Evolutionary conservation across 768 basidiomycete species (phyloP).

Genomic region (Lactifluus subvellereus): DNA sequence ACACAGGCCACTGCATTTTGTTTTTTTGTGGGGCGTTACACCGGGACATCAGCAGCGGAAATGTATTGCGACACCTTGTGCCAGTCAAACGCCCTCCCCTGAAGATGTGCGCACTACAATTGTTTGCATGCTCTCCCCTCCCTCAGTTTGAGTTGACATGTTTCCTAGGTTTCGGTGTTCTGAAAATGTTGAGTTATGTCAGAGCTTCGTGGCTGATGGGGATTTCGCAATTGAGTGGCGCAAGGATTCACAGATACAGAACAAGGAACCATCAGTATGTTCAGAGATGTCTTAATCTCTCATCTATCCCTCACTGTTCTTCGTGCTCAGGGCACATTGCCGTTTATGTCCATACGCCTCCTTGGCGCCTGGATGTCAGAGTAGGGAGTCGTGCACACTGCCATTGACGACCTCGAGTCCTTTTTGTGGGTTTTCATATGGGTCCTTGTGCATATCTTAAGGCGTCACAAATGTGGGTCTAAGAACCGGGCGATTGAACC

Average conservation of each 20-base stretch:
- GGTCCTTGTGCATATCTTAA: background rate
- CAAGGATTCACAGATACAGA: too few species aligned
- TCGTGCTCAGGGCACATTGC: background rate
- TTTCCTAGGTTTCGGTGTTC: background rate
- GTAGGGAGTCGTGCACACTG: background rate
- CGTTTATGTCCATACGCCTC: too few species aligned
- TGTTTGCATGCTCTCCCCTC: too few species aligned
- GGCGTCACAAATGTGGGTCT: too few species aligned
- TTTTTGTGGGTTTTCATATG: background rate
- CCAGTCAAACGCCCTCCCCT: background rate
- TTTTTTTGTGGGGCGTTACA: background rate
- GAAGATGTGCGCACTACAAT: background rate
- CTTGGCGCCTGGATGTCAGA: background rate
- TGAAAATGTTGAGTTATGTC: background rate
- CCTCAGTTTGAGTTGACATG: background rate
- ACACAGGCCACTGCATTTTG: background rate
- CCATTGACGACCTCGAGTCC: background rate
- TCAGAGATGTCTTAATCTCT: rapidly evolving
- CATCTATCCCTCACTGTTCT: too few species aligned
- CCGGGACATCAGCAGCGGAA: background rate
- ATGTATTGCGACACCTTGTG: background rate
- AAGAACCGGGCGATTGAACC: background rate
- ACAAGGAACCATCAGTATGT: background rate
- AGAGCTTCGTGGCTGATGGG: background rate
- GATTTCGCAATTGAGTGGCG: background rate